Evolutionary conservation across 768 basidiomycete species (phyloP), one percentile per base, ranked within the genome.

Genomic region (Leccinum uliginosum): DNA sequence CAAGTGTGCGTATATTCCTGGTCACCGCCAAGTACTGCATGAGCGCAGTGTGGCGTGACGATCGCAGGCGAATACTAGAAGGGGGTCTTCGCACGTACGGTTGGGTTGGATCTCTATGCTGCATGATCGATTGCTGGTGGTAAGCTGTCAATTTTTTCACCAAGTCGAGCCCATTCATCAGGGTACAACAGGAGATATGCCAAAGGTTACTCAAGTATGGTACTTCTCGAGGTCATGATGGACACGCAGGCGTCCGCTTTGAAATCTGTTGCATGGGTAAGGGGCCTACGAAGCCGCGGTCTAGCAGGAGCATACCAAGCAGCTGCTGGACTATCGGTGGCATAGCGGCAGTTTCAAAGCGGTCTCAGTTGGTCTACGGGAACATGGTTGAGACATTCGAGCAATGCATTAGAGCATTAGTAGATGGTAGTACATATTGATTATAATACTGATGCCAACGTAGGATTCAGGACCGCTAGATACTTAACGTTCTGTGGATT

Each of bases 21-120:
- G 88, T 98, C 56, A 89, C 89, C 15, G 94, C 93, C 7, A 87
- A 90, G 65, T 96, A 91, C 72, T 97, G 95, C 68, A 78, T 84
- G 51, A 78, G 76, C 11, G 88, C 91, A 8, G 84, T 91, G 4
- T 92, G 90, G 90, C 76, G 80, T 51, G 86, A 88, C 62, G 86
- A 93, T 54, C 74, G 73, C 64, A 71, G 72, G 47, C 76, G 75
- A 26, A 80, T 89, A 72, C 73, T 76, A 43, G 72, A 74, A 29
- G 73, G 74, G 29, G 85, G 86, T 3, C 68, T 86, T 17, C 69
- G 83, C 29, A 54, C 57, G 57, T 83, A 23, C 57, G 73, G 40
- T 60, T 84, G 67, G 63, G 21, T 68, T 82, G 55, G 65, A 55
- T 56, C 78, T 76, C 46, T 91, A 82, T 65, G 76, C 85, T 61